Conservation (phyloP, 106 monocot genomes). For the Iris macrosiphon region DNA sequence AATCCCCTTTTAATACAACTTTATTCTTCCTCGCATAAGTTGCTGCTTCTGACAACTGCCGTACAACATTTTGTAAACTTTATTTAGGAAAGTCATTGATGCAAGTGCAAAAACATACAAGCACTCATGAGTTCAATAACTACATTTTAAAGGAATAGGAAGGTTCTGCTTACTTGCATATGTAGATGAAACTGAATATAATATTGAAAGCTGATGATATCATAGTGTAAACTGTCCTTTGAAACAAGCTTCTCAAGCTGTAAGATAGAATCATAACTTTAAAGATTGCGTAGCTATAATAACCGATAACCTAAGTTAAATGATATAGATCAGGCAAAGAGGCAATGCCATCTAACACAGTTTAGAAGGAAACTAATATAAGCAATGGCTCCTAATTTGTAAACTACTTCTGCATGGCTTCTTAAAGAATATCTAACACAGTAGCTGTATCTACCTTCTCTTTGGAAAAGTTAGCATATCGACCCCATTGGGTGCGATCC, state of each 20-base stretch:
- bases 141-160: neutral
- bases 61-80: neutral
- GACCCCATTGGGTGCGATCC: constrained; percentile 92
- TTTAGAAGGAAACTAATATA: neutral
- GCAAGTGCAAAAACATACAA: neutral
- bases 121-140: neutral
- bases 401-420: neutral
- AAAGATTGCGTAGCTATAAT: no score
- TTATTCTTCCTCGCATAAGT: constrained; percentile 69
- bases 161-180: constrained; percentile 54
- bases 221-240: constrained; percentile 69
- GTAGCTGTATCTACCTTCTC: constrained; percentile 47
- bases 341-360: neutral
- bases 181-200: constrained; percentile 92
- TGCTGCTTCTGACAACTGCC: constrained; percentile 78
- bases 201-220: constrained; percentile 79
- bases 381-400: neutral
- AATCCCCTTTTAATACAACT: constrained; percentile 89
- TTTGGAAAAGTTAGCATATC: constrained; percentile 64
- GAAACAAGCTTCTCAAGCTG: constrained; percentile 87
- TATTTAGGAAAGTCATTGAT: neutral
- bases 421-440: no score
- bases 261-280: constrained; percentile 9
- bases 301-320: no score
- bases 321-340: neutral